Evolutionary conservation across 352 stramenopile genomes (phyloP), one percentile per base, ranked within the genome.

Genomic region (Phytophthora rubi): DNA sequence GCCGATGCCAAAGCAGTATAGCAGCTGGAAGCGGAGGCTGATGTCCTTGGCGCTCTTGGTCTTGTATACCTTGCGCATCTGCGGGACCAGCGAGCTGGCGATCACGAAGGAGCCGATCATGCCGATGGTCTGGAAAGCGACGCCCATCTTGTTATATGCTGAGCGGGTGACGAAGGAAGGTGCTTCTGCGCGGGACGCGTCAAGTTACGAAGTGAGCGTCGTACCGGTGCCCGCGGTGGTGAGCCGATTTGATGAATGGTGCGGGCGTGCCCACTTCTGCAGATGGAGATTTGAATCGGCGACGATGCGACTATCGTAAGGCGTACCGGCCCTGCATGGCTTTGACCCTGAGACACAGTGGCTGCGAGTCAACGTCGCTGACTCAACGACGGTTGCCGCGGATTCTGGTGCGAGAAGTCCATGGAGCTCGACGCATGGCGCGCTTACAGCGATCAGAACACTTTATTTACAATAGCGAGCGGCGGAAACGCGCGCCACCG

Each of bases 1-100:
- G 16, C 56, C 59, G 10, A 84, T 59, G 1, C 81, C 79, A 13
- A 71, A 59, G 48, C 78, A 68, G 68, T 86, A 90, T 44, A 87
- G 68, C 26, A 73, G 33, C 37, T 86, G 73, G 59, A 88, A 88
- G 49, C 65, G 68, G 37, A 82, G 65, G 51, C 77, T 88, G 15
- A 88, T 84, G 65, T 91, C 81, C 52, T 79, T 82, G 54, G 81
- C 79, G 58, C 79, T 88, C 67, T 87, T 88, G 53, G 79, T 88
- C 53, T 73, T 75, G 71, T 81, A 86, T n/a, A 89, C 77, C 59
- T 88, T 90, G 56, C 60, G 57, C 63, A 89, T 82, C 44, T 90
- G 80, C 54, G 80, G 80, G 37, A 89, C 70, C n/a, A 90, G 69
- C n/a, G 78, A 76, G 32, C 69, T 77, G 26, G 80, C 79, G 64